These are phyloP conservation scores for Tulasnella sp. DNA, from an alignment of 768 basidiomycete species.

Conservation along the genomic window DNA sequence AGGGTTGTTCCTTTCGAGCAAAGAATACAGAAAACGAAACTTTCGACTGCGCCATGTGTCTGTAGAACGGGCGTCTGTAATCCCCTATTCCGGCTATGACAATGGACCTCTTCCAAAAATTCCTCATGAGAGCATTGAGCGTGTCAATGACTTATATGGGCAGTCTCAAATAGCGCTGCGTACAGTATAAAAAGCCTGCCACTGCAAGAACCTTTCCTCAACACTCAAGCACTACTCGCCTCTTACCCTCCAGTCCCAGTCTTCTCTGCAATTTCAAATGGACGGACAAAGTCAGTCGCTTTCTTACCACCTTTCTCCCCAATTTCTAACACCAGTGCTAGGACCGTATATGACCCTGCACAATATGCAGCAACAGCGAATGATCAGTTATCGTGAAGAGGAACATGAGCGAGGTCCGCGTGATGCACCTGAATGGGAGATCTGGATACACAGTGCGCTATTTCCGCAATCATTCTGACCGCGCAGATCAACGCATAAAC, in stretches of 20 bases:
- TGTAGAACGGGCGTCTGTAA: neutral
- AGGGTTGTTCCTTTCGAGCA: neutral
- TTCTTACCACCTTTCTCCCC: neutral
- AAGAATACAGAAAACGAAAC: neutral
- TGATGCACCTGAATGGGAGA: neutral
- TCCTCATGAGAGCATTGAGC: neutral
- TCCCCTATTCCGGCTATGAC: neutral
- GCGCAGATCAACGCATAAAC: neutral
- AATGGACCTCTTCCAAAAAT: neutral
- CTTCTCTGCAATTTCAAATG: neutral
- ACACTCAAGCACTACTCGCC: neutral
- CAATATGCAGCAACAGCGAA: neutral
- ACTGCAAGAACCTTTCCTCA: neutral
- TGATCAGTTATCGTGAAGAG: neutral
- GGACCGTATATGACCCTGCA: neutral
- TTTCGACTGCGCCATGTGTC: neutral
- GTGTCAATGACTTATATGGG: neutral
- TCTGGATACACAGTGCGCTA: neutral
- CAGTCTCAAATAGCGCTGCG: neutral
- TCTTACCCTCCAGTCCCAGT: too few relatives aligned
- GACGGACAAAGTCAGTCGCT: neutral
- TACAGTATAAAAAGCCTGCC: neutral
- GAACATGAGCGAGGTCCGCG: neutral
- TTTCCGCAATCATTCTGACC: neutral
- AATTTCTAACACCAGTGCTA: neutral